Conservation (phyloP, 2,329 filamentous ascomycete species). For the Neonectria magnoliae region DNA sequence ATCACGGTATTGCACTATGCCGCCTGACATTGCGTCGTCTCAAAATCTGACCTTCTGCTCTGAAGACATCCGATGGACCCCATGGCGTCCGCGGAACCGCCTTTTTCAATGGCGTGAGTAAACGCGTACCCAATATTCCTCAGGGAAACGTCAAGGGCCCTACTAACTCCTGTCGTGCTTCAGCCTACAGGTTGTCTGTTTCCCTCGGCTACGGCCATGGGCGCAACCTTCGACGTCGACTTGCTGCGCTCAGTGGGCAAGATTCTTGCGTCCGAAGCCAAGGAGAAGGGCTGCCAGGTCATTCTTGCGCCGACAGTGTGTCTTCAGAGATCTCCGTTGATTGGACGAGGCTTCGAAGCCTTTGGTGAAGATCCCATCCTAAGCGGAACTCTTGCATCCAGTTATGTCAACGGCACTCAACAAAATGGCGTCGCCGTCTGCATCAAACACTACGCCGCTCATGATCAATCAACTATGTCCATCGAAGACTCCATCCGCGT, state of each 20-base stretch:
- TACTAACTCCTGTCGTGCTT: too few relatives aligned
- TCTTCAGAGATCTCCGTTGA: slow-evolving; percentile 52
- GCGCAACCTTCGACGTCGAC: slow-evolving; percentile 69
- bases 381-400: slow-evolving; percentile 47
- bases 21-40: too few relatives aligned
- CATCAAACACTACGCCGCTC: slow-evolving; percentile 55
- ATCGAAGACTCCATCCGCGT: slow-evolving; percentile 25
- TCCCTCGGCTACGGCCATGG: slow-evolving; percentile 51
- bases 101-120: too few relatives aligned
- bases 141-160: too few relatives aligned
- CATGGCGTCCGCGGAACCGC: too few relatives aligned
- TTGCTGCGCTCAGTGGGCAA: slow-evolving; percentile 64
- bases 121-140: too few relatives aligned
- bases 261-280: slow-evolving; percentile 62
- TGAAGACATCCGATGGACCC: too few relatives aligned
- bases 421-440: slow-evolving; percentile 48
- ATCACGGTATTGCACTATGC: too few relatives aligned
- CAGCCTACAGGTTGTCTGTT: not conserved
- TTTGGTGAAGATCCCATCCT: slow-evolving; percentile 53
- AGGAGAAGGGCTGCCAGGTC: slow-evolving; percentile 72
- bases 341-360: slow-evolving; percentile 53
- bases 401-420: slow-evolving; percentile 48
- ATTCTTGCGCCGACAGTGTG: slow-evolving; percentile 54
- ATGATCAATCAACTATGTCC: slow-evolving; percentile 44
- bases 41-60: too few relatives aligned